phyloP scores from a whole-genome alignment of 495 filamentous ascomycete species.

The Talaromyces proteolyticus region DNA sequence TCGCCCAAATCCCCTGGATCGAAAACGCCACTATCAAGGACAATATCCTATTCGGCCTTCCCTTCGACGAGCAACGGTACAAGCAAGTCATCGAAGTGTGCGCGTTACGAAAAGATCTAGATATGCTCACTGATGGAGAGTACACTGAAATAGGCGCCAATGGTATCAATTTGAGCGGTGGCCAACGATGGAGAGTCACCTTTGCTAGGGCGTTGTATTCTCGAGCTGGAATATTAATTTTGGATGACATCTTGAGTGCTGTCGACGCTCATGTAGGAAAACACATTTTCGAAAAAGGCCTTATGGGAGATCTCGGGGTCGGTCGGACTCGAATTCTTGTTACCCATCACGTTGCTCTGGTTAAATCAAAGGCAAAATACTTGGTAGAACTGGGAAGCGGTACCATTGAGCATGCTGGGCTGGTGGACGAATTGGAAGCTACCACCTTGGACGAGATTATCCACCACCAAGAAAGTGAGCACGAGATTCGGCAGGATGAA shows the following conservation, averaged over 20 bases:
- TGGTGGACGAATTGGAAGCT: constrained; percentile 43
- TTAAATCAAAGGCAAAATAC: constrained; percentile 62
- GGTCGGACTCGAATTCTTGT: constrained; percentile 69
- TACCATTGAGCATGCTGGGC: constrained; percentile 53
- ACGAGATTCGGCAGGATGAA: constrained; percentile 3
- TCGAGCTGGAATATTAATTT: constrained; percentile 64
- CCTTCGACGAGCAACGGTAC: constrained; percentile 60
- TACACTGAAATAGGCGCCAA: constrained; percentile 72
- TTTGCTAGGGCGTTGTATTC: constrained; percentile 77
- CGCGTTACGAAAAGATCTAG: constrained; percentile 63
- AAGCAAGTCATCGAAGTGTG: constrained; percentile 57
- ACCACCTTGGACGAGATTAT: neutral
- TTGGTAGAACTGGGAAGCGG: constrained; percentile 63
- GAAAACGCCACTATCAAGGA: constrained; percentile 71
- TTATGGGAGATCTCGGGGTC: constrained; percentile 60
- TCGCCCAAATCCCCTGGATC: constrained; percentile 77
- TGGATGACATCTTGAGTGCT: constrained; percentile 76
- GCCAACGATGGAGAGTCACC: constrained; percentile 72
- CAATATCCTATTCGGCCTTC: constrained; percentile 68
- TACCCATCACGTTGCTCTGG: constrained; percentile 72
- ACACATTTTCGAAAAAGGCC: constrained; percentile 66
- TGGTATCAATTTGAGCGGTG: constrained; percentile 74
- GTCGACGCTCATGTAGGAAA: constrained; percentile 63
- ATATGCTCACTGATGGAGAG: constrained; percentile 66
- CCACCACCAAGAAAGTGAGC: constrained; percentile 1